phyloP scores from a whole-genome alignment of 2,329 filamentous ascomycete species.

The Neopestalotiopsis clavispora region DNA sequence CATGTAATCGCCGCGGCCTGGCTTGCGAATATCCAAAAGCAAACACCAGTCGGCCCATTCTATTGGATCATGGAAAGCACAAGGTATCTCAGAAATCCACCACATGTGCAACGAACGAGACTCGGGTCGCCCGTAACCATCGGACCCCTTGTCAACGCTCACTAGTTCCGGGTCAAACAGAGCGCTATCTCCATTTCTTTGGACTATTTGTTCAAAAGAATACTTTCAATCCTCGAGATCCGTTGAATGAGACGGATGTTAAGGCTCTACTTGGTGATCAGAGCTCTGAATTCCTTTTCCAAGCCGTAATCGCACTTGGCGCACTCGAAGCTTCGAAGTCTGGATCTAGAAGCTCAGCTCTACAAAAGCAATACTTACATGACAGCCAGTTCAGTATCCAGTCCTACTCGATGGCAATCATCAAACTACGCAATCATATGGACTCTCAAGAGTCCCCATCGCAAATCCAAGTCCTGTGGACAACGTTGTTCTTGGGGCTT shows the following conservation, averaged over 20 bases:
- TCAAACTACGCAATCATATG: background rate
- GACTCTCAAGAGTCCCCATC: background rate
- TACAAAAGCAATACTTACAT: background rate
- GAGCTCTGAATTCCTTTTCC: background rate
- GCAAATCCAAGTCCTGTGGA: conserved; percentile 17
- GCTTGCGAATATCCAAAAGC: conserved; percentile 8
- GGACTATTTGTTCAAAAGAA: conserved; percentile 17
- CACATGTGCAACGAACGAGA: background rate
- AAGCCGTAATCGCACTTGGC: conserved; percentile 7
- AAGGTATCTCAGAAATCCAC: conserved; percentile 7
- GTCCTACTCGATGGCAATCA: conserved; percentile 13
- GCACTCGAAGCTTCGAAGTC: conserved; percentile 14
- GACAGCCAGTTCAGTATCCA: background rate
- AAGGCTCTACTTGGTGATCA: background rate
- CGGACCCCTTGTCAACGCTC: background rate
- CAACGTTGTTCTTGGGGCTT: conserved; percentile 18
- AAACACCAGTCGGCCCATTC: background rate
- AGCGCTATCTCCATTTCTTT: conserved; percentile 16
- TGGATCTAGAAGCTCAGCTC: background rate
- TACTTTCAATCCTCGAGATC: background rate
- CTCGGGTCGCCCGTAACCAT: background rate
- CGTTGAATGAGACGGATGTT: conserved; percentile 11
- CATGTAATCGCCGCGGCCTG: conserved; percentile 15
- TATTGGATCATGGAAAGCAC: conserved; percentile 15
- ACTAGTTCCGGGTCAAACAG: background rate